Conservation (phyloP, 1,139 yeast genomes). For the Saccharomyces hybrid region DNA sequence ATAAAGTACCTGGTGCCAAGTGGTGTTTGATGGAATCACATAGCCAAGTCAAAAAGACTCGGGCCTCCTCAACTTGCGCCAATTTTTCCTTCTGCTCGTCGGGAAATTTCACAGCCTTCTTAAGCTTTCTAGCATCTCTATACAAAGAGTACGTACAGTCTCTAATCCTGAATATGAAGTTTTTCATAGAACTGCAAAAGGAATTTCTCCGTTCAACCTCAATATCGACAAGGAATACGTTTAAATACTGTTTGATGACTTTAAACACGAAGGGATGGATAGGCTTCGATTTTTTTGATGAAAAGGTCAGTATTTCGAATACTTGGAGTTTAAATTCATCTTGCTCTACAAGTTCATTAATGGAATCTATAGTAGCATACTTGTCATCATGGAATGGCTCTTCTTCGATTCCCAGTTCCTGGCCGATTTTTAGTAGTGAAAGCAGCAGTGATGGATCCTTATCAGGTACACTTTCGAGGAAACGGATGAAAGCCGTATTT, state of each 20-base stretch:
- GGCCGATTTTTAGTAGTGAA: slow-evolving; percentile 58
- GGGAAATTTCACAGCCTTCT: slow-evolving; percentile 33
- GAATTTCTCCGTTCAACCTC: slow-evolving; percentile 63
- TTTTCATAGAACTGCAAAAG: slow-evolving; percentile 51
- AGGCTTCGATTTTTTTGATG: slow-evolving; percentile 55
- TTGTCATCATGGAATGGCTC: slow-evolving; percentile 43
- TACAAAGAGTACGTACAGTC: slow-evolving; percentile 56
- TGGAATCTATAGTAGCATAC: slow-evolving; percentile 34
- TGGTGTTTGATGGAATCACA: slow-evolving; percentile 37
- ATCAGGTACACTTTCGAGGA: slow-evolving; percentile 30
- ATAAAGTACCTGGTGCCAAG: slow-evolving; percentile 61
- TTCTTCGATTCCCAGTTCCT: slow-evolving; percentile 45
- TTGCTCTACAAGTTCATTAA: slow-evolving; percentile 39
- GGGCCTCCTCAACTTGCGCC: slow-evolving; percentile 29
- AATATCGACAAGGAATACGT: slow-evolving; percentile 50
- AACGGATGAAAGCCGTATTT: slow-evolving; percentile 37
- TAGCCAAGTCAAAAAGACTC: slow-evolving; percentile 41
- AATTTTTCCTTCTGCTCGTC: slow-evolving; percentile 32
- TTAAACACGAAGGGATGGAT: slow-evolving; percentile 42
- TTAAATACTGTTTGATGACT: slow-evolving; percentile 39
- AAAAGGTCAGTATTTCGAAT: slow-evolving; percentile 51
- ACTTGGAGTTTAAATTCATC: slow-evolving; percentile 49
- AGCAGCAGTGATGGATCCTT: slow-evolving; percentile 40
- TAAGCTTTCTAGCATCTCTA: slow-evolving; percentile 41
- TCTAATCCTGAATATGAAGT: slow-evolving; percentile 53